Conservation (phyloP, 495 filamentous ascomycete genomes). For the Lasiosphaeris hirsuta region DNA sequence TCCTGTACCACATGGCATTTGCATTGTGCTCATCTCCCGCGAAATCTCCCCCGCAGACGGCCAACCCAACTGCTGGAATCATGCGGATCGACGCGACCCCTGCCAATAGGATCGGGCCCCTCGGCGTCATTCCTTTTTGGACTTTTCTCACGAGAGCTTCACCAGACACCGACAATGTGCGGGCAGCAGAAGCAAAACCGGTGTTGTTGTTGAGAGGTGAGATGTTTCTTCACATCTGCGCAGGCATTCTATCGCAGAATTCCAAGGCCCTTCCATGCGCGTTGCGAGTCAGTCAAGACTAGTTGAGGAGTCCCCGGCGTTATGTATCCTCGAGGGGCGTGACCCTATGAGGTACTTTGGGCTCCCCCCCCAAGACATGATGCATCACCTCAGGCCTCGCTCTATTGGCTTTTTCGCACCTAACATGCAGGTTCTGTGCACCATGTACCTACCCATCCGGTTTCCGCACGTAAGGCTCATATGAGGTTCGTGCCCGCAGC, state of each 20-base stretch:
- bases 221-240: no score
- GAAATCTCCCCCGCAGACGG: neutral
- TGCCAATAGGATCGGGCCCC: neutral
- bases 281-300: neutral
- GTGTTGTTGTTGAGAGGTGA: no score
- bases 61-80: constrained; percentile 5
- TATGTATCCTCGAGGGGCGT: neutral
- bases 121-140: neutral
- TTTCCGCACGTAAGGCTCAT: constrained; percentile 10
- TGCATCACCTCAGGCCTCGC: neutral
- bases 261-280: neutral
- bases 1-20: constrained; percentile 11
- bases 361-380: constrained; percentile 1
- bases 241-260: neutral
- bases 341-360: constrained; percentile 6
- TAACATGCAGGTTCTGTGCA: constrained; percentile 5
- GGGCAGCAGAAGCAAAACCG: no score
- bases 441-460: neutral
- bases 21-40: constrained; percentile 15
- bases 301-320: neutral
- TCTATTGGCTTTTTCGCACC: constrained; percentile 2
- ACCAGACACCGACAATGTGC: neutral
- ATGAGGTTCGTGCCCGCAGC: neutral
- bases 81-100: constrained; percentile 7
- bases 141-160: neutral